These are phyloP conservation scores for Theileria parva DNA, from an alignment of 169 alveolate species.

Conservation along the genomic window DNA sequence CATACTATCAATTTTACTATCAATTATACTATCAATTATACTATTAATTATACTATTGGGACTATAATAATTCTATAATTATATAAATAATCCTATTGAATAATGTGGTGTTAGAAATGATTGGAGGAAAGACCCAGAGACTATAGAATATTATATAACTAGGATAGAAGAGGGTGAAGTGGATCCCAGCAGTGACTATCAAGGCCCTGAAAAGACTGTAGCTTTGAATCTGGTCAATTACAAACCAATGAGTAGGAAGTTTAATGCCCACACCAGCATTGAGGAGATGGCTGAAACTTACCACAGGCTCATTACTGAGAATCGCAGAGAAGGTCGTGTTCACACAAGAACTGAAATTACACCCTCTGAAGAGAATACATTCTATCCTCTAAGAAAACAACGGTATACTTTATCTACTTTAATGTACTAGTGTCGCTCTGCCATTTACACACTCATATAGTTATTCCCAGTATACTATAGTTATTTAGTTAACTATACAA, in stretches of 20 bases:
- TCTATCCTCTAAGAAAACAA: slow-evolving; percentile 67
- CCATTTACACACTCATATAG: neutral
- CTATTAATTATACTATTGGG: neutral
- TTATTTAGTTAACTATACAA: neutral
- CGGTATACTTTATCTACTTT: slow-evolving; percentile 7
- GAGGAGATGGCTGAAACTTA: slow-evolving; percentile 80
- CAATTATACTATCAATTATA: neutral
- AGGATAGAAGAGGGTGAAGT: slow-evolving; percentile 20
- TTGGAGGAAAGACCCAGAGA: slow-evolving; percentile 55
- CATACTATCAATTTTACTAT: neutral
- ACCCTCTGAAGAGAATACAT: slow-evolving; percentile 49
- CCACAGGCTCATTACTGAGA: slow-evolving; percentile 73
- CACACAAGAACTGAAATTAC: slow-evolving; percentile 68
- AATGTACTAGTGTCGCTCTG: neutral
- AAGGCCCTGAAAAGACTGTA: slow-evolving; percentile 60
- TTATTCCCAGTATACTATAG: neutral
- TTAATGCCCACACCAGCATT: slow-evolving; percentile 57
- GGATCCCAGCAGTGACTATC: slow-evolving; percentile 40
- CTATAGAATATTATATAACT: slow-evolving; percentile 43
- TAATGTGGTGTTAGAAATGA: slow-evolving; percentile 10
- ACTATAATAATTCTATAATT: neutral
- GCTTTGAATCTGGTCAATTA: slow-evolving; percentile 42
- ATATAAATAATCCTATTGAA: neutral
- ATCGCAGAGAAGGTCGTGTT: slow-evolving; percentile 72
- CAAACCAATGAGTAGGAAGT: slow-evolving; percentile 40